Percentiles rank a stretch among this genome's conserved stretches.
Conservation (phyloP, 306 rosid genomes). For the Cucurbita moschata region DNA sequence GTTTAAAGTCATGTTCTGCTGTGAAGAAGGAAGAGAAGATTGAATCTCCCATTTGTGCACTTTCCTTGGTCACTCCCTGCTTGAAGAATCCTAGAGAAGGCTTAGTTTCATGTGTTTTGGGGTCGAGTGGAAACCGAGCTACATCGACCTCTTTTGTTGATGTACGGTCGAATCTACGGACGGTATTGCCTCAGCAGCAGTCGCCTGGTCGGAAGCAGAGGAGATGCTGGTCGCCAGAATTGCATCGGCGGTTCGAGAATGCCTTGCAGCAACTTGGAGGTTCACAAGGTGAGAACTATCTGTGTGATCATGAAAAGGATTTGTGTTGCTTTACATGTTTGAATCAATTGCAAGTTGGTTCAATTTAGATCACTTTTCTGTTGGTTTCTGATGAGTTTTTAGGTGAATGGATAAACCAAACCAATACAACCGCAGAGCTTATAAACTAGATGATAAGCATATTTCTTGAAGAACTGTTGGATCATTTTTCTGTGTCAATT, state of each 20-base stretch:
- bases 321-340: not conserved
- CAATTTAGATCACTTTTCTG: conserved; percentile 4
- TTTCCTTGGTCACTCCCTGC: conserved; percentile 50
- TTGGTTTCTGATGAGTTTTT: not conserved
- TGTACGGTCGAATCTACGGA: conserved; percentile 25
- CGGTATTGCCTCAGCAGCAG: conserved; percentile 14
- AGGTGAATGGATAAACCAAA: not conserved
- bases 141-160: conserved; percentile 36
- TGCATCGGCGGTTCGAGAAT: conserved; percentile 70
- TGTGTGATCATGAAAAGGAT: not conserved
- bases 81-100: conserved; percentile 46
- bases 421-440: not conserved
- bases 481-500: not conserved
- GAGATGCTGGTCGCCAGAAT: conserved; percentile 94
- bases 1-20: conserved; percentile 35
- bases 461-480: not conserved
- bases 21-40: conserved; percentile 52
- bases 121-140: conserved; percentile 32
- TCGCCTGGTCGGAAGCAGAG: conserved; percentile 67
- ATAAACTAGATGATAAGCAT: not conserved
- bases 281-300: conserved; percentile 59
- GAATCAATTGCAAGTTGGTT: conserved; percentile 13
- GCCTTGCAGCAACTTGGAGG: conserved; percentile 97
- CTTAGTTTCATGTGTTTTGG: conserved; percentile 34
- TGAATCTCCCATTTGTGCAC: conserved; percentile 39